These are phyloP conservation scores for Lasiodiplodia theobromae DNA, from an alignment of 2,329 filamentous ascomycete genomes.

Conservation along the genomic window DNA sequence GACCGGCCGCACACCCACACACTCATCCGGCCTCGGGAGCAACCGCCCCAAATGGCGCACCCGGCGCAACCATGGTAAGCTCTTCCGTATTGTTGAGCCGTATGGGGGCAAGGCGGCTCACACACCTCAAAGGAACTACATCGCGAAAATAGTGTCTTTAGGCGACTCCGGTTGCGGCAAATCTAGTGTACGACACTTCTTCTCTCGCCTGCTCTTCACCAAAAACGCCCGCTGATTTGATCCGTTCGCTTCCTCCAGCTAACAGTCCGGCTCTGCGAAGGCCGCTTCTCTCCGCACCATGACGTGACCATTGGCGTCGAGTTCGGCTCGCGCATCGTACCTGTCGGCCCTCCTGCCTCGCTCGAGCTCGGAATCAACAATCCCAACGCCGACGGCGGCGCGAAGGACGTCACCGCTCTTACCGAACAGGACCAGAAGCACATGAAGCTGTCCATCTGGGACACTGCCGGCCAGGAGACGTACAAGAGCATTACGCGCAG, in stretches of 20 bases:
- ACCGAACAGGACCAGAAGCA: slow-evolving; percentile 64
- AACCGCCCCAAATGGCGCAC: slow-evolving; percentile 22
- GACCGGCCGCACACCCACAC: neutral
- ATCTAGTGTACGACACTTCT: slow-evolving; percentile 66
- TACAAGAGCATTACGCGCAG: slow-evolving; percentile 96
- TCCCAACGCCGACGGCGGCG: slow-evolving; percentile 37
- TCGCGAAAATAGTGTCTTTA: slow-evolving; percentile 97
- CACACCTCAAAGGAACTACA: slow-evolving; percentile 79
- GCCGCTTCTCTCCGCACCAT: slow-evolving; percentile 91
- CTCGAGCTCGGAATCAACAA: slow-evolving; percentile 64
- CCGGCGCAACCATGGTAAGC: slow-evolving; percentile 27
- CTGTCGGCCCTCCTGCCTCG: slow-evolving; percentile 83
- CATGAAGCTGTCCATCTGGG: slow-evolving; percentile 96
- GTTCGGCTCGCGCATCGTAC: slow-evolving; percentile 91
- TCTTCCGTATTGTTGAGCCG: slow-evolving; percentile 18
- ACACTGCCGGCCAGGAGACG: slow-evolving; percentile 95
- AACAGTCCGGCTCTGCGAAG: slow-evolving; percentile 94
- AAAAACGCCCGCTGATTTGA: slow-evolving; percentile 24
- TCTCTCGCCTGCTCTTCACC: slow-evolving; percentile 9
- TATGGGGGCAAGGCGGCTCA: slow-evolving; percentile 60
- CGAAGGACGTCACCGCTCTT: slow-evolving; percentile 27
- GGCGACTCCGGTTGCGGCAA: slow-evolving; percentile 97
- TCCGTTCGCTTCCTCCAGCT: slow-evolving; percentile 58
- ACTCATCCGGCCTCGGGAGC: neutral
- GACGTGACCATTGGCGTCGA: slow-evolving; percentile 98